phyloP scores from a whole-genome alignment of 2,329 filamentous ascomycete species.

The Parastagonospora nodorum region DNA sequence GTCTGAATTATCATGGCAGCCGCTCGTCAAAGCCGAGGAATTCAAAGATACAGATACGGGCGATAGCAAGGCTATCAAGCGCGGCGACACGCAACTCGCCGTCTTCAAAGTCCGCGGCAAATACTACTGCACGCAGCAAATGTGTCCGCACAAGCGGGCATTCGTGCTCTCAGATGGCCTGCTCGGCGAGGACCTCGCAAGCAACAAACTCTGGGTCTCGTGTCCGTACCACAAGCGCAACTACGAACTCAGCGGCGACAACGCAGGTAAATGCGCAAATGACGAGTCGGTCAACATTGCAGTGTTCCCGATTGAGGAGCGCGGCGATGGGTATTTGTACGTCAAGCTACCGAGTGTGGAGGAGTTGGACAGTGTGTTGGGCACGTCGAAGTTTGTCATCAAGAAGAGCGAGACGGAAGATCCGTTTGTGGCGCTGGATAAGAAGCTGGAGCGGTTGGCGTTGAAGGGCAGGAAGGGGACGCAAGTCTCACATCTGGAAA shows the following conservation, averaged over 20 bases:
- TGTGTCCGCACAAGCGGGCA: slow-evolving; percentile 91
- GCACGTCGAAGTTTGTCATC: slow-evolving; percentile 79
- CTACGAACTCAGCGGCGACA: slow-evolving; percentile 71
- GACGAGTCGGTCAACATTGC: slow-evolving; percentile 79
- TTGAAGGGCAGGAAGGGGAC: slow-evolving; percentile 60
- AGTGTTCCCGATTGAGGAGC: slow-evolving; percentile 77
- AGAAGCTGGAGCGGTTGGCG: slow-evolving; percentile 54
- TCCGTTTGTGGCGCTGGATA: slow-evolving; percentile 62
- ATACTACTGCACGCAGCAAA: slow-evolving; percentile 88
- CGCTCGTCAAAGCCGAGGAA: slow-evolving; percentile 71
- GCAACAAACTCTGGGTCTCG: slow-evolving; percentile 76
- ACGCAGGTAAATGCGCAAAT: slow-evolving; percentile 73
- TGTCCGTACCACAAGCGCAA: slow-evolving; percentile 92
- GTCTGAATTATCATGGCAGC: slow-evolving; percentile 76
- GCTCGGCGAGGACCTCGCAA: slow-evolving; percentile 68
- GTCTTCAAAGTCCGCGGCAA: slow-evolving; percentile 81
- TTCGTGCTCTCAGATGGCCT: slow-evolving; percentile 89
- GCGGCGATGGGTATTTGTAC: slow-evolving; percentile 78
- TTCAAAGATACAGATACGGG: slow-evolving; percentile 74
- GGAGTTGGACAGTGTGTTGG: slow-evolving; percentile 78
- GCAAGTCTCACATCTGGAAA: slow-evolving; percentile 51
- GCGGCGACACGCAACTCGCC: slow-evolving; percentile 86
- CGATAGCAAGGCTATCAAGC: slow-evolving; percentile 77
- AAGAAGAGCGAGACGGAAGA: slow-evolving; percentile 68
- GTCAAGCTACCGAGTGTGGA: slow-evolving; percentile 78